Conservation (phyloP, 129 eudicot species). For the Rutidosis leptorrhynchoides region DNA sequence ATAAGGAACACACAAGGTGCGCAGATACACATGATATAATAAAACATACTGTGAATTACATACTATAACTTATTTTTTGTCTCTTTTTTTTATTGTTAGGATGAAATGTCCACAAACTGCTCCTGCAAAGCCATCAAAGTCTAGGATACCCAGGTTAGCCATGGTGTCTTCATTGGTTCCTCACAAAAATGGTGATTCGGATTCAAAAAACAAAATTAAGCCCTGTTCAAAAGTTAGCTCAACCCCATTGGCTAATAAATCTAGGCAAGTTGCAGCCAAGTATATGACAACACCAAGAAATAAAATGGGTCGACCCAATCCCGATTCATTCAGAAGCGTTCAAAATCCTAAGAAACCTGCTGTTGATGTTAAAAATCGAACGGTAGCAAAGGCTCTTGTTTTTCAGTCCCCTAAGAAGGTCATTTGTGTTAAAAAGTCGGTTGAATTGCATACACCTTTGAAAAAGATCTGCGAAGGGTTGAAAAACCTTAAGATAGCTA, state of each 20-base stretch:
- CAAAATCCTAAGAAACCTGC: conserved; percentile 52
- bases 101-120: conserved; percentile 84
- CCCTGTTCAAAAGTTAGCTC: conserved; percentile 39
- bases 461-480: conserved; percentile 67
- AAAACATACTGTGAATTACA: neutral
- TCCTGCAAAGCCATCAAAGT: conserved; percentile 82
- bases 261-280: conserved; percentile 88
- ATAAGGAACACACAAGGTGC: conserved; percentile 54
- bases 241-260: conserved; percentile 54
- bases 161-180: conserved; percentile 50
- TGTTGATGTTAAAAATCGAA: conserved; percentile 29
- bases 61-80: conserved; percentile 5
- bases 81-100: conserved; percentile 18
- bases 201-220: conserved; percentile 36
- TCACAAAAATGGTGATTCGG: conserved; percentile 41
- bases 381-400: conserved; percentile 64
- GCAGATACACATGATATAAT: neutral
- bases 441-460: conserved; percentile 60
- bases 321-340: conserved; percentile 68
- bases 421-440: conserved; percentile 42
- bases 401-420: conserved; percentile 76
- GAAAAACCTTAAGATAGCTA: conserved; percentile 62
- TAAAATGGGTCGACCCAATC: conserved; percentile 46
- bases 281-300: conserved; percentile 90
- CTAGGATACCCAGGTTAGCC: conserved; percentile 62